A percentile compares a stretch with the other conserved stretches of the same genome.
Evolutionary conservation across 805 yeast genomes (phyloP).

Genomic region (Metschnikowia peoriensis): DNA sequence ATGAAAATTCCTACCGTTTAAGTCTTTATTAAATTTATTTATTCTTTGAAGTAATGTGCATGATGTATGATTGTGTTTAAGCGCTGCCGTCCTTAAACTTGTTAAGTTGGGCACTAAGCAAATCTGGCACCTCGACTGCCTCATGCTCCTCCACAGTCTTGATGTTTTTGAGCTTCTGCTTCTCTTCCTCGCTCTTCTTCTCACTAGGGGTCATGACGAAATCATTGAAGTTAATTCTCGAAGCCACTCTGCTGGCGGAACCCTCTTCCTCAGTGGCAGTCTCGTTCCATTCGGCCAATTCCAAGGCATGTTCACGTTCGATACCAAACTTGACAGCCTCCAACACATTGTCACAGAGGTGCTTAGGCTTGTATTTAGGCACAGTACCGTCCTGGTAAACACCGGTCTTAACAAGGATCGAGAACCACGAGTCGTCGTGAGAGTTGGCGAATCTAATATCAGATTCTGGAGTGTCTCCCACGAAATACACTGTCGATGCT

Average conservation of each 20-base stretch:
- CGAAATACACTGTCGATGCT: constrained; percentile 82
- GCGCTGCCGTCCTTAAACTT: constrained; percentile 31
- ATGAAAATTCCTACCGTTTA: no score
- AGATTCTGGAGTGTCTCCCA: constrained; percentile 88
- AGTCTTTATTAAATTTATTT: no score
- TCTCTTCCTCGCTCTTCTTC: constrained; percentile 23
- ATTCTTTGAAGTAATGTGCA: not conserved
- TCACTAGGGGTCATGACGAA: constrained; percentile 44
- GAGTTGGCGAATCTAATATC: constrained; percentile 86
- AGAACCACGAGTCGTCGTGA: constrained; percentile 81
- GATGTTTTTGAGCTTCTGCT: constrained; percentile 12
- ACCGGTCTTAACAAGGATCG: constrained; percentile 83
- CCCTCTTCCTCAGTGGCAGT: constrained; percentile 32
- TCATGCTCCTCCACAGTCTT: constrained; percentile 37
- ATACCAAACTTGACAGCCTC: constrained; percentile 83
- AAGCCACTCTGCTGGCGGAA: constrained; percentile 23
- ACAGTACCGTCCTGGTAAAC: constrained; percentile 78
- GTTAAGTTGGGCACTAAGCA: constrained; percentile 42
- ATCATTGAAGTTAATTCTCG: constrained; percentile 43
- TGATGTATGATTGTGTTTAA: not conserved
- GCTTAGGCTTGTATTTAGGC: constrained; percentile 79
- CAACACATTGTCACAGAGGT: constrained; percentile 67
- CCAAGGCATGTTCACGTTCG: constrained; percentile 74
- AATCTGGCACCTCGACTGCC: constrained; percentile 50
- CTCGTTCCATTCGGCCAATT: constrained; percentile 72